Conservation (phyloP, 768 basidiomycete genomes). For the Basidioascus undulatus region DNA sequence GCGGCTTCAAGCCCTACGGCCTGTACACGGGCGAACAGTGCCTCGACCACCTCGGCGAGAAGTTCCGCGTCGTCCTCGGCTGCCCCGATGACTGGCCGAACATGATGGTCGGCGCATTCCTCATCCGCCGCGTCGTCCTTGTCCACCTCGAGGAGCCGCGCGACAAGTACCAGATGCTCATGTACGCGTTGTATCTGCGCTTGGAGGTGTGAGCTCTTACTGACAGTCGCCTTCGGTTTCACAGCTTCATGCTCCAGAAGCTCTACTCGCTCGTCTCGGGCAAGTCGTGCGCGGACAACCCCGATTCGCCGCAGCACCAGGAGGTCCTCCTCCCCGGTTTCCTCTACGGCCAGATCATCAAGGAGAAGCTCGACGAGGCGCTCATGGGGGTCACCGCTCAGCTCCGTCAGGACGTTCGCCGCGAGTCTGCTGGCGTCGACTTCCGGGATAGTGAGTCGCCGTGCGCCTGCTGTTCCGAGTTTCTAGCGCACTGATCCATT, state of each 20-base stretch:
- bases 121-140: slow-evolving; percentile 62
- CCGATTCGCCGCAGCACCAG: slow-evolving; percentile 96
- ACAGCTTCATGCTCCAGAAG: slow-evolving; percentile 90
- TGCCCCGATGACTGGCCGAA: slow-evolving; percentile 87
- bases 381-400: slow-evolving; percentile 34
- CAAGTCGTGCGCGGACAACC: slow-evolving; percentile 77
- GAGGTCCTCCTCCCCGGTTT: slow-evolving; percentile 84
- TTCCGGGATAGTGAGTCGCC: slow-evolving; percentile 53
- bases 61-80: slow-evolving; percentile 75
- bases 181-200: slow-evolving; percentile 26
- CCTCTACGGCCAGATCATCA: slow-evolving; percentile 91
- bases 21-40: slow-evolving; percentile 74
- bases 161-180: slow-evolving; percentile 82
- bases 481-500: slow-evolving; percentile 3
- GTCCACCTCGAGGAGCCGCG: slow-evolving; percentile 68
- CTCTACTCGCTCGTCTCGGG: slow-evolving; percentile 75
- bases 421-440: slow-evolving; percentile 49
- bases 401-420: slow-evolving; percentile 48
- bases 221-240: slow-evolving; percentile 1
- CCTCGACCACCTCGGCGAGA: slow-evolving; percentile 82
- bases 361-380: slow-evolving; percentile 82
- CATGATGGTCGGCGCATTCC: slow-evolving; percentile 48
- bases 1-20: slow-evolving; percentile 83
- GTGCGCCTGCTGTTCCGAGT: background rate
- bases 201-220: background rate